Evolutionary conservation across 2,329 filamentous ascomycete genomes (phyloP).

Genomic region (Akanthomyces muscarius): DNA sequence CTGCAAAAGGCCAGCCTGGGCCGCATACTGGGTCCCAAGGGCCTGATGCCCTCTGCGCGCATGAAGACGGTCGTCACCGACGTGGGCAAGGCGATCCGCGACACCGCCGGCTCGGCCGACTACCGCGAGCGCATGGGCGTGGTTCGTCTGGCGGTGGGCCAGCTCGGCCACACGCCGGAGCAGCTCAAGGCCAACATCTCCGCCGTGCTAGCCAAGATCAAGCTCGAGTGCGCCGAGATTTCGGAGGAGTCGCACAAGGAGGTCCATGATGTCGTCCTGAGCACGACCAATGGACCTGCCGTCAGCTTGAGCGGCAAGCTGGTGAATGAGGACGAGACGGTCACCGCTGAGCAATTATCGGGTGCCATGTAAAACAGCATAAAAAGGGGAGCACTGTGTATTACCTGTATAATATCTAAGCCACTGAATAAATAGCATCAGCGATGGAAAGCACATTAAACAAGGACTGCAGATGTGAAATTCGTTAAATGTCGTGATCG

Average conservation of each 20-base stretch:
- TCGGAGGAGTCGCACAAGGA: constrained; percentile 48
- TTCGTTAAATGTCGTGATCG: constrained; percentile 30
- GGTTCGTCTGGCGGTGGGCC: constrained; percentile 84
- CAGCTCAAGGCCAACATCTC: constrained; percentile 82
- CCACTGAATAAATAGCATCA: constrained; percentile 16
- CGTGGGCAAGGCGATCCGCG: constrained; percentile 68
- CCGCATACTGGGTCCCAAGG: constrained; percentile 78
- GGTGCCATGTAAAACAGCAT: constrained; percentile 46
- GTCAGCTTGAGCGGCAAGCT: constrained; percentile 83
- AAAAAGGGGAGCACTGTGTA: constrained; percentile 18
- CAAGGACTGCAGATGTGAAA: constrained; percentile 10
- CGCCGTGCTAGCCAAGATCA: constrained; percentile 69
- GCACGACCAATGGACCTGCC: constrained; percentile 81
- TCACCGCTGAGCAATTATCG: constrained; percentile 50
- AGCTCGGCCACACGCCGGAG: constrained; percentile 83
- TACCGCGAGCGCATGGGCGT: constrained; percentile 85
- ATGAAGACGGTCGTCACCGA: constrained; percentile 84
- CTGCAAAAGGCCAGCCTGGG: constrained; percentile 79
- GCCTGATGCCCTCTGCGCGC: constrained; percentile 88
- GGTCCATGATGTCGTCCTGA: constrained; percentile 66
- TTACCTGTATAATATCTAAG: constrained; percentile 19
- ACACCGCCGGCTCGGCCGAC: constrained; percentile 77
- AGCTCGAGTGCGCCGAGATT: constrained; percentile 71
- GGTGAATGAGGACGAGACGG: constrained; percentile 54
- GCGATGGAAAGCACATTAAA: not conserved